Conservation (phyloP, 768 basidiomycete species). For the Sarcodon sp. region DNA sequence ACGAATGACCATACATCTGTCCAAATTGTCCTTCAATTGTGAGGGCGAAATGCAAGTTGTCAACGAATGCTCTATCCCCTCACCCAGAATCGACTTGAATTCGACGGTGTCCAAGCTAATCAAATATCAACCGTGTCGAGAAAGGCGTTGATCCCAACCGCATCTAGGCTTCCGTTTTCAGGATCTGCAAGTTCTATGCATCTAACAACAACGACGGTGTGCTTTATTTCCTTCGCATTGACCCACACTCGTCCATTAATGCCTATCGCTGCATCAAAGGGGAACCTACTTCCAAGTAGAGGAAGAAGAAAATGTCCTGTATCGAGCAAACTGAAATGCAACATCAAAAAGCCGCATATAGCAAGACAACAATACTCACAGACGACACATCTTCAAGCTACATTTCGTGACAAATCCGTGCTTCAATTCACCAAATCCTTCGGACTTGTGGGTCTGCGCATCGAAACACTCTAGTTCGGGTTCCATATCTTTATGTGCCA, state of each 20-base stretch:
- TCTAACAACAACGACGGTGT: conserved; percentile 63
- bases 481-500: conserved; percentile 97
- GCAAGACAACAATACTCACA: conserved; percentile 35
- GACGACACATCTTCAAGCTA: conserved; percentile 75
- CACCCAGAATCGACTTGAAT: background rate
- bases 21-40: background rate
- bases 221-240: conserved; percentile 55
- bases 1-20: too few species aligned
- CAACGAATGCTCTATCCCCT: background rate
- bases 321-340: conserved; percentile 50
- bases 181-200: conserved; percentile 78
- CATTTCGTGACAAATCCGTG: conserved; percentile 76
- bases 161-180: conserved; percentile 53
- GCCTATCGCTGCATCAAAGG: conserved; percentile 81
- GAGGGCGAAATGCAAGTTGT: conserved; percentile 1
- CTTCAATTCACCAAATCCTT: conserved; percentile 89
- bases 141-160: conserved; percentile 36
- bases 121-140: conserved; percentile 32
- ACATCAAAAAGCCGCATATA: conserved; percentile 3
- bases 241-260: conserved; percentile 92
- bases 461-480: conserved; percentile 97
- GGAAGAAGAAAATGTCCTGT: conserved; percentile 76
- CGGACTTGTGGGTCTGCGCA: conserved; percentile 81
- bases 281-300: conserved; percentile 67
- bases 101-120: background rate